Conservation (phyloP, 345 rosid genomes). For the Lepidium sativum region DNA sequence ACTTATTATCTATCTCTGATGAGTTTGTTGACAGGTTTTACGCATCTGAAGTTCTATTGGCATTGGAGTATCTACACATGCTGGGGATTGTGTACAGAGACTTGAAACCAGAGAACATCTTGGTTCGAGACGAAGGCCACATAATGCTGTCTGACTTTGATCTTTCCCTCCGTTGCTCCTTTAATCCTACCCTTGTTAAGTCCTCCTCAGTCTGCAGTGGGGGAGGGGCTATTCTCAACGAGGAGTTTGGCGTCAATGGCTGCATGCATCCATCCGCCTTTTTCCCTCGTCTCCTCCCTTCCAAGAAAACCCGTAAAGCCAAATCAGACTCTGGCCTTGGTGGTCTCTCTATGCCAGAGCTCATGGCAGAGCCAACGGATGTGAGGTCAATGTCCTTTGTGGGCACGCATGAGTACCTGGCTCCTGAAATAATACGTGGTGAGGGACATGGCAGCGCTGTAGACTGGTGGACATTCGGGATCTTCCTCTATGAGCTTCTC, state of each 20-base stretch:
- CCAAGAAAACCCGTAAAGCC: conserved; percentile 81
- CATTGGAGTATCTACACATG: conserved; percentile 92
- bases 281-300: conserved; percentile 68
- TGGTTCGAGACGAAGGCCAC: conserved; percentile 81
- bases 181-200: conserved; percentile 77
- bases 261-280: conserved; percentile 79
- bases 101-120: conserved; percentile 84
- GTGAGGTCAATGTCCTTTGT: conserved; percentile 94
- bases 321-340: conserved; percentile 72
- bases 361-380: conserved; percentile 94
- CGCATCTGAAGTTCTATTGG: conserved; percentile 87
- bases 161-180: conserved; percentile 78
- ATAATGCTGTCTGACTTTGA: conserved; percentile 95
- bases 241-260: conserved; percentile 54
- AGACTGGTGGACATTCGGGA: conserved; percentile 98
- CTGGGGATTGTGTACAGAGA: conserved; percentile 87
- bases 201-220: conserved; percentile 51
- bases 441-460: conserved; percentile 98
- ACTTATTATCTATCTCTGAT: conserved; percentile 7
- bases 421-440: conserved; percentile 87
- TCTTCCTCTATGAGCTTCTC: conserved; percentile 77
- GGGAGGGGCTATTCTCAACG: conserved; percentile 52
- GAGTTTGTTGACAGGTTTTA: conserved; percentile 47
- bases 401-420: conserved; percentile 88
- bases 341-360: conserved; percentile 59